Base-by-base conservation (phyloP, 2,329 filamentous ascomycete species). In the Westerdykella ornata region DNA sequence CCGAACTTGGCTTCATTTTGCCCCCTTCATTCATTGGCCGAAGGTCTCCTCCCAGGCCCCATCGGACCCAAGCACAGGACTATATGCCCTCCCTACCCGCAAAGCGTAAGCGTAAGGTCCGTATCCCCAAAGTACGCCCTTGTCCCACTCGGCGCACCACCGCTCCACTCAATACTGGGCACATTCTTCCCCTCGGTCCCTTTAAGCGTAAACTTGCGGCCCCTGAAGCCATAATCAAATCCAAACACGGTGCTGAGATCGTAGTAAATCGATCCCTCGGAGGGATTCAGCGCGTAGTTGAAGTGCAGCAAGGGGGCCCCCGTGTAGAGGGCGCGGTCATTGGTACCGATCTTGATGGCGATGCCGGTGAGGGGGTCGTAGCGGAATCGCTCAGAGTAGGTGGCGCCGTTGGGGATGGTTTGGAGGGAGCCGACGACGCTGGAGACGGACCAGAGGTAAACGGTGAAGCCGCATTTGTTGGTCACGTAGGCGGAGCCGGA, bases 381-480 rank as follows among this genome's bases (percentile, higher is more conserved):
- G 35, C 50, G 54, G 33, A 58, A 46, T 7, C 26, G 19, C 18
- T 59, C 47, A 16, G 38, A 36, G 41, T 39, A 55, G 15, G 9
- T 36, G 26, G 13, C 30, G 20, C 35, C 35, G 0, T 51, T 29
- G 8, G 31, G 9, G 5, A 38, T 34, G 26, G 29, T 37, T n/a
- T 39, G 46, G 31, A 39, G 22, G 30, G 13, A 19, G 29, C 39
- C 31, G 30, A 28, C 22, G 3, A 30, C 44, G 35, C 19, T 5
- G 38, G 38, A 39, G n/a, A 60, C 52, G 5, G 47, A 48, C 12
- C 53, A 52, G 12, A 57, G 39, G 36, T 44, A 62, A 33, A 60
- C 42, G 35, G 51, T 31, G 39, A 45, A 48, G 42, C 41, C 18
- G 41, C 59, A 61, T 33, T 57, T 48, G 50, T 62, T 62, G 41